Base-by-base conservation (phyloP, 495 filamentous ascomycete genomes). In the Xylaria venustula region DNA sequence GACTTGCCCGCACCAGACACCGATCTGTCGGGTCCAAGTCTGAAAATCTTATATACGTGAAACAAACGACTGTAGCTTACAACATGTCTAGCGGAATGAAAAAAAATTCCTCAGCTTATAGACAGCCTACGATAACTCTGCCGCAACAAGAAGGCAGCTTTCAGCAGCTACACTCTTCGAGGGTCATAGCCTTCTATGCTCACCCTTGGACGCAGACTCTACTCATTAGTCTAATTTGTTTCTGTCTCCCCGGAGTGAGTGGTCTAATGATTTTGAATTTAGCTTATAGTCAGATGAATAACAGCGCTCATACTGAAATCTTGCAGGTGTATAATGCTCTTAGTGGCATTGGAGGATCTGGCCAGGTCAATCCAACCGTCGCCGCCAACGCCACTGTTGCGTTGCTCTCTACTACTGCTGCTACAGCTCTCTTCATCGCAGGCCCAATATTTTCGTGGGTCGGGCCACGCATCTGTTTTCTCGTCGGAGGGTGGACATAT, bases 401-500 rank as follows among this genome's bases (percentile, higher is more conserved):
- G 12, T 57, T 79, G 2, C 63, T 78, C 19, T 63, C 76, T 32
- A 69, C 71, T 11, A 78, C 71, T 1, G 75, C 77, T 0, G 77
- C 49, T 6, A 77, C 76, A 14, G 76, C 77, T 9, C 65, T 79
- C 0, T 79, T 78, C 60, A 56, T 80, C 1, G 77, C 73, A 15
- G 76, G 77, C 6, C 74, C 77, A 0, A 75, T 79, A 37, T 77
- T 78, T 54, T 65, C 77, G 15, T 71, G 72, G 34, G 66, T 79
- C 14, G 77, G 77, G 12, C 76, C 76, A 5, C 69, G 74, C 17
- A 68, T 70, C 1, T 78, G 74, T 56, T 68, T 77, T 7, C 54
- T 79, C 41, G 47, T 80, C 8, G 76, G 77, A 22, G 77, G 77
- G 19, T 79, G 76, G 76, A 74, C 75, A 3, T 80, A 79, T 50